Evolutionary conservation across 2,329 filamentous ascomycete species (phyloP).

Genomic region (Trichoderma lentiforme): DNA sequence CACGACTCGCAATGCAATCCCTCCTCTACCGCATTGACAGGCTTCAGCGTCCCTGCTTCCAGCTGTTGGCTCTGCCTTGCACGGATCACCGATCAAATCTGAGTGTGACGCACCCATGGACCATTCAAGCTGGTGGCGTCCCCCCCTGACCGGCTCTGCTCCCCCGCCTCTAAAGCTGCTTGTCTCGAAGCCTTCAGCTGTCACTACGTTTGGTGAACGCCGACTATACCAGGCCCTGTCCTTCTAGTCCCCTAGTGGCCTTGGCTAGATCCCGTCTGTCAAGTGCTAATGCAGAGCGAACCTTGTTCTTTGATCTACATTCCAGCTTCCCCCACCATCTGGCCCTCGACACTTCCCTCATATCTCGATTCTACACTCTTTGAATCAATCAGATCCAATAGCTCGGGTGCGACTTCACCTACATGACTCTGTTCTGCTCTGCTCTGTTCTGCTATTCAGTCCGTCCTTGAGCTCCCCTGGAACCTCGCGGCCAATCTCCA

Average conservation of each 20-base stretch:
- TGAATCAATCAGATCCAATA: neutral
- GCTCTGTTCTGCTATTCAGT: neutral
- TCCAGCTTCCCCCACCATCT: neutral
- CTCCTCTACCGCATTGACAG: neutral
- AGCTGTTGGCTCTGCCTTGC: neutral
- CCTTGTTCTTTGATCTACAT: neutral
- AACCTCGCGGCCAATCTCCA: neutral
- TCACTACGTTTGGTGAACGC: neutral
- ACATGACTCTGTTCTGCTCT: neutral
- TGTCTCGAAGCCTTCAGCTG: slow-evolving; percentile 1
- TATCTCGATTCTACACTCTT: neutral
- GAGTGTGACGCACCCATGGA: neutral
- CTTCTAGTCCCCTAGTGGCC: neutral
- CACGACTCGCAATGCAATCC: neutral
- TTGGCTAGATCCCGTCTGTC: neutral
- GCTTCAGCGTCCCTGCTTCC: neutral
- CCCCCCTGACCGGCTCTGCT: neutral
- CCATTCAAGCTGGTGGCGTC: neutral
- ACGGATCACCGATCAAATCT: neutral
- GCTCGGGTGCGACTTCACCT: neutral
- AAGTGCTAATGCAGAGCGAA: neutral
- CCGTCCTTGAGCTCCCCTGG: neutral
- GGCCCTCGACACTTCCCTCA: neutral
- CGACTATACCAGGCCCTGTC: neutral
- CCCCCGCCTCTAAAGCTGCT: neutral